Evolutionary conservation across 345 rosid genomes (phyloP).

Genomic region (Turritis glabra): DNA sequence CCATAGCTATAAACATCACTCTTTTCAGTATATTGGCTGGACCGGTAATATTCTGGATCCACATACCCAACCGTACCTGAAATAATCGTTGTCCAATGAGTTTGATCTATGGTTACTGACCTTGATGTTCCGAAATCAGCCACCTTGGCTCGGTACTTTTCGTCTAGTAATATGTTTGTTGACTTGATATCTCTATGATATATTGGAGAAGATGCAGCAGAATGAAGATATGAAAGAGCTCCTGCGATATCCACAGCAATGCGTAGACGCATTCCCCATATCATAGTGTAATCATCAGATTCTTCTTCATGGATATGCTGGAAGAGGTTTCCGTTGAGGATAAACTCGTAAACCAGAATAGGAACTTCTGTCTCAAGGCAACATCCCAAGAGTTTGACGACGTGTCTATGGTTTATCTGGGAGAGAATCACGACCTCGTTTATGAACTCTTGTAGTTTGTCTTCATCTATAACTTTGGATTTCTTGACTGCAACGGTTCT

Average conservation of each 20-base stretch:
- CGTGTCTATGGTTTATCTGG: constrained; percentile 48
- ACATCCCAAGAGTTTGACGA: constrained; percentile 49
- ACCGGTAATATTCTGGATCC: constrained; percentile 32
- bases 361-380: constrained; percentile 55
- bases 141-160: constrained; percentile 33
- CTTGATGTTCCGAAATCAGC: constrained; percentile 40
- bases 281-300: constrained; percentile 19
- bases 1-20: constrained; percentile 40
- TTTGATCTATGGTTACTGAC: constrained; percentile 35
- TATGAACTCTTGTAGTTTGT: constrained; percentile 49
- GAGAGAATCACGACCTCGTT: constrained; percentile 51
- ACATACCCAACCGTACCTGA: constrained; percentile 36
- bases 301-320: constrained; percentile 40
- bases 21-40: constrained; percentile 30
- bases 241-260: constrained; percentile 41
- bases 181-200: constrained; percentile 49
- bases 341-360: constrained; percentile 48
- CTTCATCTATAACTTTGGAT: constrained; percentile 43
- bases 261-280: constrained; percentile 43
- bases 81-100: constrained; percentile 29
- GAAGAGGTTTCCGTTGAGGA: constrained; percentile 46
- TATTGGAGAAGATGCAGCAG: constrained; percentile 40
- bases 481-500: constrained; percentile 49
- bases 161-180: constrained; percentile 28
- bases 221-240: constrained; percentile 45